Base-by-base conservation (phyloP, 2,329 filamentous ascomycete genomes). In the Canariomyces notabilis region DNA sequence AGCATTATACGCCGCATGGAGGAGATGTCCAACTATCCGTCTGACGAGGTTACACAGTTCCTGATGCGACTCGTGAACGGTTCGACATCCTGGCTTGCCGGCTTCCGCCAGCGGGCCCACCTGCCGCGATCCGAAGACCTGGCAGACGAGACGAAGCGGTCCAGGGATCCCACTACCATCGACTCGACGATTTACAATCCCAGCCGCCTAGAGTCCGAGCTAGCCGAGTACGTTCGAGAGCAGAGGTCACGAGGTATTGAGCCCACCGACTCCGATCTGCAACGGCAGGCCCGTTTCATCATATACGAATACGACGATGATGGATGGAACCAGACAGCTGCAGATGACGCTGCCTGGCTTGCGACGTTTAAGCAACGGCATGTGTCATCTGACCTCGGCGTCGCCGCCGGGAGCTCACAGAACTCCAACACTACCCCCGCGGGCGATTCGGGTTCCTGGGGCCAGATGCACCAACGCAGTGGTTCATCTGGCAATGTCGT, bases 291-390 rank as follows among this genome's bases (percentile, higher is more conserved):
- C 18, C 73, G 80, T 51, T 68, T 80, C 42, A 79, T 82, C 54
- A 78, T 83, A 18, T 82, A 80, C 61, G 77, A 80, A 37, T 74
- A 71, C 48, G 77, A 82, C 42, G 26, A 29, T 9, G 79, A 83
- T 54, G 73, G 72, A 8, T 82, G 79, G 78, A 82, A 82, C 52
- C 79, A 82, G 56, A 83, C 79, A 1, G 74, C 73, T 0, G 76
- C 78, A 3, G 79, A 83, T 52, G 77, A 79, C 49, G 52, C 65
- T 2, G 61, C 67, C 3, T 81, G 78, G 74, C 65, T 83, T 1
- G 60, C 65, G 3, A 64, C 69, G 11, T 83, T 83, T 63, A 75
- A 70, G 48, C 60, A 67, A 33, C 69, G 75, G 40, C 72, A 79
- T 50, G 47, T 59, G 1, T 46, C 54, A 29, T 16, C 58, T 1